Evolutionary conservation across 140 eudicot species (phyloP).

Genomic region (Cichorium intybus): DNA sequence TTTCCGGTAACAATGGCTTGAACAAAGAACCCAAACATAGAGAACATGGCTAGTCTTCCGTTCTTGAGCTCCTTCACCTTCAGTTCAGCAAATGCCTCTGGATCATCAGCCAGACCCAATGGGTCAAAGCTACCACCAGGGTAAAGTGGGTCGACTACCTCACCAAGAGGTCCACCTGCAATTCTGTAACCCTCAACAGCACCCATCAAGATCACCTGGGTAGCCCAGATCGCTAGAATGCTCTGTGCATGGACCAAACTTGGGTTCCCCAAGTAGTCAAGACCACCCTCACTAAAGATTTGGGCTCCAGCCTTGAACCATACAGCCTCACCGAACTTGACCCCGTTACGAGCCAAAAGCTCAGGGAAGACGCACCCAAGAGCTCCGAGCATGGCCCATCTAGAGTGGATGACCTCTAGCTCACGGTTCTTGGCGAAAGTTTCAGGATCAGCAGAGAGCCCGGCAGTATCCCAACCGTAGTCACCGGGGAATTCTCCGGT

Average conservation of each 20-base stretch:
- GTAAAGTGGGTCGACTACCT: conserved; percentile 56
- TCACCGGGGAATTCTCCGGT: conserved; percentile 69
- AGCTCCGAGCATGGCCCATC: conserved; percentile 71
- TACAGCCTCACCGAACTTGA: conserved; percentile 57
- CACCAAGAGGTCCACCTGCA: conserved; percentile 70
- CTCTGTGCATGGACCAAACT: conserved; percentile 77
- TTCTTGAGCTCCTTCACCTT: conserved; percentile 59
- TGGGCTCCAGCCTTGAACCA: conserved; percentile 69
- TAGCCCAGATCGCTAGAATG: conserved; percentile 85
- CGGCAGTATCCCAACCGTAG: conserved; percentile 72
- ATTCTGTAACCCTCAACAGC: conserved; percentile 80
- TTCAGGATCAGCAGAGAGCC: conserved; percentile 67
- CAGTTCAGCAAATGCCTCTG: conserved; percentile 58
- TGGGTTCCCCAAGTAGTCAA: conserved; percentile 66
- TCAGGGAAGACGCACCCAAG: conserved; percentile 64
- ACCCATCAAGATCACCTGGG: conserved; percentile 79
- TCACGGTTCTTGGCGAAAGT: conserved; percentile 72
- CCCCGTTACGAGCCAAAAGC: conserved; percentile 54
- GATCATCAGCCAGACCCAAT: conserved; percentile 58
- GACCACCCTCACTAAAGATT: conserved; percentile 57
- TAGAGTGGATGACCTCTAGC: conserved; percentile 59
- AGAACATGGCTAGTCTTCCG: conserved; percentile 59
- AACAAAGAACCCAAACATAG: conserved; percentile 59
- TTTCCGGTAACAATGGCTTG: conserved; percentile 59
- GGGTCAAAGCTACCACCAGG: conserved; percentile 63